Evolutionary conservation across 257 asterid species (phyloP).

Genomic region (Fraxinus anomala): DNA sequence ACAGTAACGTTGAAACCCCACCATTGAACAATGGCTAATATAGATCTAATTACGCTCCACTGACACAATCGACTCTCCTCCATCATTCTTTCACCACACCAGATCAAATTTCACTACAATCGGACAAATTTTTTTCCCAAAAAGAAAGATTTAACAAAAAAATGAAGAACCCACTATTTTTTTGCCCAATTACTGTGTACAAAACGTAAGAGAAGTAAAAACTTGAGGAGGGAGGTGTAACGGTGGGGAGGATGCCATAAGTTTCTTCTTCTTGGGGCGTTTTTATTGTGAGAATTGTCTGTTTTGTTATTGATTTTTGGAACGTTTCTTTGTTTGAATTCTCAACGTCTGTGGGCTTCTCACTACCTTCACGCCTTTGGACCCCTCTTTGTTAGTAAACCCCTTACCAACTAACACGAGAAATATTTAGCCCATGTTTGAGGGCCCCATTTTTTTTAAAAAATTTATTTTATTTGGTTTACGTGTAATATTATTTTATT

Average conservation of each 20-base stretch:
- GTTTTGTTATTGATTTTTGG: constrained; percentile 14
- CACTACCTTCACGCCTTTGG: constrained; percentile 25
- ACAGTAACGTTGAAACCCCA: constrained; percentile 57
- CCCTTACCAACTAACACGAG: not conserved
- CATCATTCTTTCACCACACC: constrained; percentile 31
- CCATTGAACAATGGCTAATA: constrained; percentile 49
- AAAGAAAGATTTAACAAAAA: not conserved
- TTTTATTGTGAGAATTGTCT: constrained; percentile 3
- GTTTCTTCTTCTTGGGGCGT: not conserved
- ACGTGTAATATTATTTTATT: too few relatives aligned
- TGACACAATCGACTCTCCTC: constrained; percentile 38
- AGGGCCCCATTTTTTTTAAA: too few relatives aligned
- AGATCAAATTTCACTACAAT: not conserved
- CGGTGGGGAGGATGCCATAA: not conserved
- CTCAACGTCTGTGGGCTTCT: constrained; percentile 21
- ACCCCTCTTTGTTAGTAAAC: constrained; percentile 15
- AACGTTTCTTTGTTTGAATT: constrained; percentile 11
- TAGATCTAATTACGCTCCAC: constrained; percentile 42
- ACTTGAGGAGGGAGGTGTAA: not conserved
- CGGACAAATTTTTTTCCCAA: not conserved
- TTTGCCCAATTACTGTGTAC: not conserved
- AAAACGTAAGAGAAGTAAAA: not conserved
- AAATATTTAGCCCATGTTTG: not conserved
- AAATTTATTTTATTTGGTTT: too few relatives aligned
- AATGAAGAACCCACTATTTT: constrained; percentile 20